Evolutionary conservation across 345 rosid genomes (phyloP).

Genomic region (Turritis glabra): DNA sequence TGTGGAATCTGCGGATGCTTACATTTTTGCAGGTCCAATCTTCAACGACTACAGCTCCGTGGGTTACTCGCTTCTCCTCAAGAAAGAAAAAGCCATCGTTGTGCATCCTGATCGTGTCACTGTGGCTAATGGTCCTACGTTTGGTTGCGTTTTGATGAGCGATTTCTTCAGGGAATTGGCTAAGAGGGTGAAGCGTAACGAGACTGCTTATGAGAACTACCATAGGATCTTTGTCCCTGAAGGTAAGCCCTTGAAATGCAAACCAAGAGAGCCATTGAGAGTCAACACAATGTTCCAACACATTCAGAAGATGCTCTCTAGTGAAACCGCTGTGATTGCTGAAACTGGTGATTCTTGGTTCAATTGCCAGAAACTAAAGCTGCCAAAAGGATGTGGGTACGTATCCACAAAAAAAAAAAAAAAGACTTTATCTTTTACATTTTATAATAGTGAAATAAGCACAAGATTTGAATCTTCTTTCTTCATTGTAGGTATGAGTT

Average conservation of each 20-base stretch:
- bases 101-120: constrained; percentile 16
- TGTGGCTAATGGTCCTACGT: constrained; percentile 18
- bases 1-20: constrained; percentile 41
- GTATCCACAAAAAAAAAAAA: not conserved
- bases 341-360: constrained; percentile 26
- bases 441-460: not conserved
- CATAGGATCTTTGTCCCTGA: constrained; percentile 20
- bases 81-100: constrained; percentile 10
- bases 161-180: constrained; percentile 14
- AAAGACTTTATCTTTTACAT: not conserved
- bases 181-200: constrained; percentile 14
- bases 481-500: not conserved
- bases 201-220: constrained; percentile 8
- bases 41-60: constrained; percentile 22
- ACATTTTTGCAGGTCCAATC: constrained; percentile 21
- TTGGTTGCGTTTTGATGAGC: constrained; percentile 8
- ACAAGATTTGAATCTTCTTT: not conserved
- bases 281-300: constrained; percentile 18
- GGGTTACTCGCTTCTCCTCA: constrained; percentile 19
- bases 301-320: constrained; percentile 16
- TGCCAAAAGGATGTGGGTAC: constrained; percentile 10
- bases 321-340: constrained; percentile 18
- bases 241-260: constrained; percentile 4
- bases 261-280: constrained; percentile 6
- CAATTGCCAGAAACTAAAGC: constrained; percentile 14